A percentile compares a stretch with the other conserved stretches of the same genome.
Evolutionary conservation across 306 rosid species (phyloP).

Genomic region (barrel medic (Medicago truncatula)): MtrunA17r5.0-ANR NC_053043.1:31142501-31143000

Average conservation of each 20-base stretch:
- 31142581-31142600: background rate
- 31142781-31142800: background rate
- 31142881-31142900: conserved; percentile 14
- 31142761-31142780: background rate
- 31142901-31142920: conserved; percentile 3
- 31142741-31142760: background rate
- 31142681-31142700: background rate
- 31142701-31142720: background rate
- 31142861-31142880: background rate
- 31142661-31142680: background rate
- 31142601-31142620: conserved; percentile 4
- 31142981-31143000: conserved; percentile 26
- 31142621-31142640: too few relatives aligned
- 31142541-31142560: too few relatives aligned
- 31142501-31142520: too few relatives aligned
- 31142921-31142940: conserved; percentile 25
- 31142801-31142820: conserved; percentile 22
- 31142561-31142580: background rate
- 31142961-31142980: conserved; percentile 31
- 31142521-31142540: too few relatives aligned
- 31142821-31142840: conserved; percentile 38
- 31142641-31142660: background rate
- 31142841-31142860: conserved; percentile 19
- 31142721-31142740: background rate
- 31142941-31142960: conserved; percentile 42